A percentile compares a stretch with the other conserved stretches of the same genome.
Conservation (phyloP, 2,329 filamentous ascomycete species). For the Pleomassaria siparia region DNA sequence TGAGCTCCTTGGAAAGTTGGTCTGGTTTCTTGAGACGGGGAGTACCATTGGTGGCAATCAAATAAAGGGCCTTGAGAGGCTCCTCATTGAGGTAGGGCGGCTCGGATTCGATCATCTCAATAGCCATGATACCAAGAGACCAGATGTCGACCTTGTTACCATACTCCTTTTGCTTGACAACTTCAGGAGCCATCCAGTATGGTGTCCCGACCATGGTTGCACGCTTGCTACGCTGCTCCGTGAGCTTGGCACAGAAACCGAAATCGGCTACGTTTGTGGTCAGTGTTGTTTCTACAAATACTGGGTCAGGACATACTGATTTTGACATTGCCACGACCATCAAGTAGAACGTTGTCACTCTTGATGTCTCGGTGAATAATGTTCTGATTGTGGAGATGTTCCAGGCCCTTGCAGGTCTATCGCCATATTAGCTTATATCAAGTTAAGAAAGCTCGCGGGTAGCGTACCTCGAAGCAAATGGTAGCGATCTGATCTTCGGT, state of each 20-base stretch:
- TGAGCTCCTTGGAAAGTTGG: slow-evolving; percentile 95
- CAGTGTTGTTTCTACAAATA: slow-evolving; percentile 3
- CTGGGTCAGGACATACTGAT: slow-evolving; percentile 70
- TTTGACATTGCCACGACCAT: slow-evolving; percentile 93
- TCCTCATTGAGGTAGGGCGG: slow-evolving; percentile 98
- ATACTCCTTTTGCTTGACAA: slow-evolving; percentile 99
- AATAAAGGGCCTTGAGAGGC: slow-evolving; percentile 92
- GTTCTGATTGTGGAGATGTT: slow-evolving; percentile 91
- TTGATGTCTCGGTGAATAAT: slow-evolving; percentile 99
- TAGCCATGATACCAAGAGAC: slow-evolving; percentile 99
- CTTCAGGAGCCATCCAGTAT: slow-evolving; percentile 99
- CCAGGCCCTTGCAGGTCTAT: slow-evolving; percentile 90
- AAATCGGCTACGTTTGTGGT: slow-evolving; percentile 73
- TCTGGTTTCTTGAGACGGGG: slow-evolving; percentile 97
- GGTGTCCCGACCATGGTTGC: slow-evolving; percentile 99
- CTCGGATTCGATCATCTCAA: slow-evolving; percentile 99
- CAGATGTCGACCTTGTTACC: slow-evolving; percentile 98
- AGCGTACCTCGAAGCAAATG: slow-evolving; percentile 87
- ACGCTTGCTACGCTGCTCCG: slow-evolving; percentile 93
- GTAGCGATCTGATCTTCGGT: slow-evolving; percentile 97
- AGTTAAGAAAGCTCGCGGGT: not conserved
- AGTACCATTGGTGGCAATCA: slow-evolving; percentile 97
- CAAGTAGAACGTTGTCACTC: slow-evolving; percentile 95
- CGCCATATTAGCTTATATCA: slow-evolving; percentile 24
- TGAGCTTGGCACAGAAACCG: slow-evolving; percentile 97